Evolutionary conservation across 2,329 filamentous ascomycete genomes (phyloP), one percentile per base, ranked within the genome.

Genomic region (Coleophoma eucalyptorum): DNA sequence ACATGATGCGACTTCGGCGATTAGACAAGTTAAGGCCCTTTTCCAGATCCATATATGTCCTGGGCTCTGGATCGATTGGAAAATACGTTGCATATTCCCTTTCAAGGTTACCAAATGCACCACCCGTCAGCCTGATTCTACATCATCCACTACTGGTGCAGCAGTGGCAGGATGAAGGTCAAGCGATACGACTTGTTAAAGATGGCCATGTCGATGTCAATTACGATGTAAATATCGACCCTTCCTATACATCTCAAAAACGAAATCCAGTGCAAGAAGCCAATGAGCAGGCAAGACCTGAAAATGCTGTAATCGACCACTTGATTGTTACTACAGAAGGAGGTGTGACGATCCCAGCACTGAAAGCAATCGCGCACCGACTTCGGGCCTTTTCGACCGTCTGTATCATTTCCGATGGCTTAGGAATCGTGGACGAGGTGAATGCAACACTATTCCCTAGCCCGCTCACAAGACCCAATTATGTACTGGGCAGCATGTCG

Each of bases 341-440:
- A 1, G 71, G 78, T 11, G 65, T 75, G 34, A 83, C 83, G 0
- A 64, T 82, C 26, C 63, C 71, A 8, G 82, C 84, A 2, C 64
- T 95, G 20, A 62, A 73, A 3, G 69, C 75, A 0, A 73, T 94
- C 49, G 79, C 76, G 49, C 78, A 89, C 60, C 80, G 89, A 10
- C 70, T 95, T n/a, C 76, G 80, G 41, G 72, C 78, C 3, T 72
- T 82, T 26, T 90, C 87, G 1, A 88, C 89, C 0, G 78, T 96
- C 7, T 83, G 88, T 52, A 79, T 96, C 50, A 67, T 95, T 50
- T 87, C 90, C 50, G 89, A 93, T 55, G 90, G 92, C 1, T 81
- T 97, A 68, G 93, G 94, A 1, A 73, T 90, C 2, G 75, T 90
- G n/a, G 91, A 97, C 45, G 79, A 84, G 45, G 77, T 97, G 38